Evolutionary conservation across 305 asterid genomes (phyloP).

Genomic region (Rubia balearica): DNA sequence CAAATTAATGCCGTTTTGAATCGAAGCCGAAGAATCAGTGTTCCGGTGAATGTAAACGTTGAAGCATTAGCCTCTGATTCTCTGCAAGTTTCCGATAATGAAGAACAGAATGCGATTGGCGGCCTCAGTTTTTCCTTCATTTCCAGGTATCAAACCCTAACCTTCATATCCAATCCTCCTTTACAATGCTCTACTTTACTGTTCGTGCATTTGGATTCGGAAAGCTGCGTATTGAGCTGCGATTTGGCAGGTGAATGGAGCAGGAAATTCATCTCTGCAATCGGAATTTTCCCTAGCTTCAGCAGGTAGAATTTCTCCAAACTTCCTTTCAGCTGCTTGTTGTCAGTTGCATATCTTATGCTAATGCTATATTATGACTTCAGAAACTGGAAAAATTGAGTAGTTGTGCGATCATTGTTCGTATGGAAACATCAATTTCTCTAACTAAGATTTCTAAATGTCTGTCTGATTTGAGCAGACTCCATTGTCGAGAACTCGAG

Average conservation of each 20-base stretch:
- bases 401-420: not conserved
- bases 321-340: not conserved
- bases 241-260: slow-evolving; percentile 24
- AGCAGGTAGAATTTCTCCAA: slow-evolving; percentile 26
- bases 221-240: not conserved
- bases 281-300: slow-evolving; percentile 16
- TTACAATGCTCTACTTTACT: not conserved
- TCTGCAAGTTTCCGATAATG: slow-evolving; percentile 20
- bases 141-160: slow-evolving; percentile 32
- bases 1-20: not conserved
- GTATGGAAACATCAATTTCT: not conserved
- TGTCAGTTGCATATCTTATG: no score
- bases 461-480: not conserved
- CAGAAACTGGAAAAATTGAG: not conserved
- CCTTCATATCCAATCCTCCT: slow-evolving; percentile 1
- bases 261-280: not conserved
- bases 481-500: slow-evolving; percentile 17
- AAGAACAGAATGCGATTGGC: slow-evolving; percentile 24
- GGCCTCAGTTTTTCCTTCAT: slow-evolving; percentile 27
- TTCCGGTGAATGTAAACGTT: not conserved
- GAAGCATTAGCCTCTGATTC: not conserved
- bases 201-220: not conserved
- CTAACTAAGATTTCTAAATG: not conserved
- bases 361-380: not conserved
- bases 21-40: not conserved